A percentile compares a stretch with the other conserved stretches of the same genome.
Evolutionary conservation across 2,329 filamentous ascomycete species (phyloP).

Genomic region (Botrytis medusae): DNA sequence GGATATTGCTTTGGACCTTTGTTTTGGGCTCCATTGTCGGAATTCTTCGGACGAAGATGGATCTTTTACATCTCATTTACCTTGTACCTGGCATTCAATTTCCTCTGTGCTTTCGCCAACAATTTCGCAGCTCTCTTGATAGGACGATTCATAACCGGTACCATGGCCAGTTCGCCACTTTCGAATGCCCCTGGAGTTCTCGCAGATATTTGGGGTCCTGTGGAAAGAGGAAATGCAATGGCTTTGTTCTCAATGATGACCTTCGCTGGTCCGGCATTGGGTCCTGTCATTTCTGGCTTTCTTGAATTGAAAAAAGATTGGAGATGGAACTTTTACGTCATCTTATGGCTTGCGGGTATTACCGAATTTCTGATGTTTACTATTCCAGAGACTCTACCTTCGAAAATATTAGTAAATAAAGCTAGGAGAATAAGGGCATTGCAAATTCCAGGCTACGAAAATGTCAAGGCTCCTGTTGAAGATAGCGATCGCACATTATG

Average conservation of each 20-base stretch:
- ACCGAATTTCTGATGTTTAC: constrained; percentile 52
- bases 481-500: constrained; percentile 55
- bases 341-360: constrained; percentile 46
- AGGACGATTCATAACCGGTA: constrained; percentile 64
- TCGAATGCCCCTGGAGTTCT: constrained; percentile 63
- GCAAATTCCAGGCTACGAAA: constrained; percentile 52
- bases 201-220: constrained; percentile 58
- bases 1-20: constrained; percentile 48
- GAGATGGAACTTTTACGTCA: constrained; percentile 54
- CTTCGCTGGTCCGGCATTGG: constrained; percentile 55
- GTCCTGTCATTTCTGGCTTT: constrained; percentile 54
- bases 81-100: constrained; percentile 61
- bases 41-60: constrained; percentile 60
- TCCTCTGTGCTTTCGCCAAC: constrained; percentile 56
- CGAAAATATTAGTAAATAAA: constrained; percentile 53
- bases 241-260: constrained; percentile 64
- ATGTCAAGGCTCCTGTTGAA: constrained; percentile 56
- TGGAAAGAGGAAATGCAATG: constrained; percentile 57
- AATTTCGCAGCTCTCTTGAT: constrained; percentile 61
- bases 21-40: constrained; percentile 44
- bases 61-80: constrained; percentile 60
- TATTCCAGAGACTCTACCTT: constrained; percentile 57
- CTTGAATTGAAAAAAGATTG: constrained; percentile 53
- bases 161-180: constrained; percentile 60
- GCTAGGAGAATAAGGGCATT: constrained; percentile 51